A percentile compares a stretch with the other conserved stretches of the same genome.
phyloP scores from a whole-genome alignment of 306 rosid species.

The Cicer arietinum region DNA sequence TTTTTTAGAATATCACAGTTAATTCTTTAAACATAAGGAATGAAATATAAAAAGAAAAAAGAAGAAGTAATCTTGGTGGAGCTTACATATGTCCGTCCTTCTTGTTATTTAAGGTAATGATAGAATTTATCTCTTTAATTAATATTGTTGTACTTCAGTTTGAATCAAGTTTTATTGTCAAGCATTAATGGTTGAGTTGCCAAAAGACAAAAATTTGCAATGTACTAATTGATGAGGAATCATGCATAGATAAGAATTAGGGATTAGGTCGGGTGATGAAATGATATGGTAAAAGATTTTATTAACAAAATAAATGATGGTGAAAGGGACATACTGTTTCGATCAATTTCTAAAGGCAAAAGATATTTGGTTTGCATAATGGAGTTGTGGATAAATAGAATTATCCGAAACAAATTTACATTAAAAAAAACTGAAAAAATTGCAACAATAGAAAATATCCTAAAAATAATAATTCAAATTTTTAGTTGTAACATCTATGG shows the following conservation, averaged over 20 bases:
- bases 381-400: not conserved
- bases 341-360: not conserved
- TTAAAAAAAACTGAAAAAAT: not conserved
- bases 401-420: not conserved
- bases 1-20: no score
- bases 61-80: no score
- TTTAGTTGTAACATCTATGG: not conserved
- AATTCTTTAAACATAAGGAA: no score
- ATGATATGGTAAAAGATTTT: slow-evolving; percentile 35
- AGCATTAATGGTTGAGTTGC: slow-evolving; percentile 1
- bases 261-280: slow-evolving; percentile 26
- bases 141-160: no score
- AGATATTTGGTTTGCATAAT: not conserved
- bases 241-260: slow-evolving; percentile 24
- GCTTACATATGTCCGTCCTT: no score
- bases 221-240: slow-evolving; percentile 26
- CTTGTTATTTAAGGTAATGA: no score
- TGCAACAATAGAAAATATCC: not conserved
- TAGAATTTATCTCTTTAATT: no score
- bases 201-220: not conserved
- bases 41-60: no score
- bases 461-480: not conserved
- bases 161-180: no score
- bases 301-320: not conserved
- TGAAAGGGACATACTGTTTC: slow-evolving; percentile 12